A percentile compares a stretch with the other conserved stretches of the same genome.
These are phyloP conservation scores for Rosa hybrid DNA, from an alignment of 331 rosid genomes.

Conservation along the genomic window DNA sequence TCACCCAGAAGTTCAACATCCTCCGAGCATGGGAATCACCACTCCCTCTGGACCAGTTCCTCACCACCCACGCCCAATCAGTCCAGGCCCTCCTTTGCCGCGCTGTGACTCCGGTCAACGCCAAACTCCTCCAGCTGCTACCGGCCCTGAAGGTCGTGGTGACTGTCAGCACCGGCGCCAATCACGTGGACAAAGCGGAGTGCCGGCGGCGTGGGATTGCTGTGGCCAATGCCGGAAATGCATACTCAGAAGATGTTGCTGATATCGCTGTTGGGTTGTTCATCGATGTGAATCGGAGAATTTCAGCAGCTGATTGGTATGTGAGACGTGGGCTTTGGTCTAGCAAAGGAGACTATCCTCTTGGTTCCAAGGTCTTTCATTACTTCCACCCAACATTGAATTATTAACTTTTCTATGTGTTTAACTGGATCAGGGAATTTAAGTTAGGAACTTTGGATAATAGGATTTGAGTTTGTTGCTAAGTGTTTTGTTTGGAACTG, in stretches of 20 bases:
- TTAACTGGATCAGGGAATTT: not conserved
- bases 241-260: conserved; percentile 40
- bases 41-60: conserved; percentile 32
- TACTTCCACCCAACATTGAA: not conserved
- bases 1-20: conserved; percentile 27
- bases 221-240: conserved; percentile 25
- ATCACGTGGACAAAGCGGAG: conserved; percentile 40
- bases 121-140: conserved; percentile 23
- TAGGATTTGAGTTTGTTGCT: not conserved
- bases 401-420: not conserved
- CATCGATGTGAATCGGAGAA: conserved; percentile 31
- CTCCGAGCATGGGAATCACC: conserved; percentile 28
- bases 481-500: not conserved
- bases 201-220: conserved; percentile 29
- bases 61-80: conserved; percentile 21
- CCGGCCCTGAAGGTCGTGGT: conserved; percentile 30
- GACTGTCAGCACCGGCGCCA: conserved; percentile 34
- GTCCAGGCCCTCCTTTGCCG: conserved; percentile 23
- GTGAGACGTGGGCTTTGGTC: conserved; percentile 24
- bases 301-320: conserved; percentile 37
- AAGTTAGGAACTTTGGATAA: not conserved
- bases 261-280: conserved; percentile 43
- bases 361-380: conserved; percentile 5
- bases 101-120: not conserved
- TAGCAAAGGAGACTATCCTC: conserved; percentile 23